A percentile compares a stretch with the other conserved stretches of the same genome.
phyloP scores from a whole-genome alignment of 2,329 filamentous ascomycete species.

The Cladosporium cucumerinum region DNA sequence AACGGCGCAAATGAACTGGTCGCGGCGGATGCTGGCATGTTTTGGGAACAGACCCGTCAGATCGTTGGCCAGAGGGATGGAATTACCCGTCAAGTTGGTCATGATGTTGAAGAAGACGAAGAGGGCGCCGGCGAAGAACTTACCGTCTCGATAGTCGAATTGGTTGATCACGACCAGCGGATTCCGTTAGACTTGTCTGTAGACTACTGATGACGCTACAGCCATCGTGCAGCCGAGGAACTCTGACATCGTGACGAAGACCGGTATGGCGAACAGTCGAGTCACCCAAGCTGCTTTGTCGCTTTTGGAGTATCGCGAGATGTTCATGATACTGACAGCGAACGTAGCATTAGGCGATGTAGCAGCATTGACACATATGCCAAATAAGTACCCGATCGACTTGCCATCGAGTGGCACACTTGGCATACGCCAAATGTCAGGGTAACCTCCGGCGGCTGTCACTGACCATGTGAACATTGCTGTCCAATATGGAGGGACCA shows the following conservation, averaged over 20 bases:
- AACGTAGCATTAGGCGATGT: slow-evolving; percentile 80
- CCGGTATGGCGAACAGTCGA: slow-evolving; percentile 59
- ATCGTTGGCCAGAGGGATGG: slow-evolving; percentile 53
- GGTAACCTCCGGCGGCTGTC: slow-evolving; percentile 70
- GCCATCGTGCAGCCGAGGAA: slow-evolving; percentile 59
- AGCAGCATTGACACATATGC: slow-evolving; percentile 81
- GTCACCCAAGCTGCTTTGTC: slow-evolving; percentile 78
- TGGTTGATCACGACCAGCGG: slow-evolving; percentile 35
- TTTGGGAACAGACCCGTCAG: slow-evolving; percentile 51
- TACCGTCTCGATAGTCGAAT: slow-evolving; percentile 39
- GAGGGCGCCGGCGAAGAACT: slow-evolving; percentile 43
- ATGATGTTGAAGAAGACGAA: slow-evolving; percentile 50
- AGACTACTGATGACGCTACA: slow-evolving; percentile 45
- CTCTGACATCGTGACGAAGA: slow-evolving; percentile 62
- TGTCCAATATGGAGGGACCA: slow-evolving; percentile 76
- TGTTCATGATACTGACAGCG: slow-evolving; percentile 41
- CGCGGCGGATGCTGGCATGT: slow-evolving; percentile 70
- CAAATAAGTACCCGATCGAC: slow-evolving; percentile 73
- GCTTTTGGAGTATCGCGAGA: slow-evolving; percentile 70
- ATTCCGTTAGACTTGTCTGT: slow-evolving; percentile 37
- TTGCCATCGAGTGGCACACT: slow-evolving; percentile 59
- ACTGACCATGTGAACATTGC: slow-evolving; percentile 86
- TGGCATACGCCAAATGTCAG: slow-evolving; percentile 76
- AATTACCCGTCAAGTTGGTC: slow-evolving; percentile 47
- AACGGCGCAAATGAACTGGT: slow-evolving; percentile 77